Percentiles rank a stretch among this genome's conserved stretches.
Conservation (phyloP, 2,329 filamentous ascomycete species). For the Hypoxylon sp. region DNA sequence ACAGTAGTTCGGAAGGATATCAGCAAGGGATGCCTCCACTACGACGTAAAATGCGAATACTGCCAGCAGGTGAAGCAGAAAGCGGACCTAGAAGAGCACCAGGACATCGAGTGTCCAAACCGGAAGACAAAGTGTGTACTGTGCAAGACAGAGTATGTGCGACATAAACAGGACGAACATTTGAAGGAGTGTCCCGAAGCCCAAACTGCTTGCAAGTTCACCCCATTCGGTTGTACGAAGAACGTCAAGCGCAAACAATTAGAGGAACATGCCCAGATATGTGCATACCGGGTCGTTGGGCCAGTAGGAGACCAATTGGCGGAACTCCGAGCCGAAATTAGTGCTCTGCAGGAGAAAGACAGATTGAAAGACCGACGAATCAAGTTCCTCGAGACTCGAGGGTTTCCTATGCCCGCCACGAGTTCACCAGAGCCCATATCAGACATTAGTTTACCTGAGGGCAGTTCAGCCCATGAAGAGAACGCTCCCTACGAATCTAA, state of each 20-base stretch:
- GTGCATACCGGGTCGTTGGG: conserved; percentile 68
- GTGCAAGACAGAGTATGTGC: conserved; percentile 63
- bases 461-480: conserved; percentile 45
- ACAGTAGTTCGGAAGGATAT: conserved; percentile 66
- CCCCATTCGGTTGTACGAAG: conserved; percentile 65
- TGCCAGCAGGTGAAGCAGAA: conserved; percentile 67
- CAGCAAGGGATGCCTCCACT: conserved; percentile 69
- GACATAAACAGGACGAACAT: conserved; percentile 64
- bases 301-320: conserved; percentile 64
- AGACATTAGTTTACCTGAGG: conserved; percentile 49
- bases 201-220: conserved; percentile 62
- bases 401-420: conserved; percentile 50
- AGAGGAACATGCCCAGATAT: conserved; percentile 63
- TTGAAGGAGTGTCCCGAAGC: conserved; percentile 62
- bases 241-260: conserved; percentile 58
- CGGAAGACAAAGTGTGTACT: conserved; percentile 65
- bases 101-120: conserved; percentile 61
- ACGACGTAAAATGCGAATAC: conserved; percentile 65
- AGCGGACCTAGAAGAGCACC: conserved; percentile 63
- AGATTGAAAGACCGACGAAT: conserved; percentile 59
- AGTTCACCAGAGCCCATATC: conserved; percentile 46
- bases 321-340: conserved; percentile 65
- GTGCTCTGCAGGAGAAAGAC: conserved; percentile 59
- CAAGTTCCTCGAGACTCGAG: conserved; percentile 59
- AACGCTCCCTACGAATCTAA: conserved; percentile 57